Conservation (phyloP, 2,329 filamentous ascomycete genomes). For the Xylaria sp. region DNA sequence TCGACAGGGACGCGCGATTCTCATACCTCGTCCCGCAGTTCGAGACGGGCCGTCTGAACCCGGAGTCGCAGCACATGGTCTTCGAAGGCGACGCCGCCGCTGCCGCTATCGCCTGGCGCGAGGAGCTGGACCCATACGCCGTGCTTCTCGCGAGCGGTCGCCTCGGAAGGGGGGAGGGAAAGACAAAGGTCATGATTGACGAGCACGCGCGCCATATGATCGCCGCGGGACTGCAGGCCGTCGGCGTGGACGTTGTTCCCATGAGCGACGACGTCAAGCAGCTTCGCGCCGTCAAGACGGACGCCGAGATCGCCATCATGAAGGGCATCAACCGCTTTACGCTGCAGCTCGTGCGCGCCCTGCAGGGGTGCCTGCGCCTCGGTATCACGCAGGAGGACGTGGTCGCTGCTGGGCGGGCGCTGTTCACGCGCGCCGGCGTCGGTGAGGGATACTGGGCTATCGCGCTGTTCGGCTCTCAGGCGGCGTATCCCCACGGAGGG, state of each 20-base stretch:
- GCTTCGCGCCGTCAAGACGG: constrained; percentile 39
- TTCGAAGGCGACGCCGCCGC: constrained; percentile 33
- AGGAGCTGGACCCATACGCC: constrained; percentile 37
- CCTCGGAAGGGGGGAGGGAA: constrained; percentile 26
- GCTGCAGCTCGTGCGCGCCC: constrained; percentile 36
- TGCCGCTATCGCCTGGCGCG: constrained; percentile 37
- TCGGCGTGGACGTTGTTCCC: constrained; percentile 38
- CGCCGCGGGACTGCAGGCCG: constrained; percentile 35
- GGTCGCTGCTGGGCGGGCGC: constrained; percentile 24
- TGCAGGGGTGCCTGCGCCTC: constrained; percentile 36
- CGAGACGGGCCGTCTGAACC: constrained; percentile 38
- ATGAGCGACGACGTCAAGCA: constrained; percentile 37
- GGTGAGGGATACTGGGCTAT: constrained; percentile 39
- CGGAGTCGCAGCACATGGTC: constrained; percentile 37
- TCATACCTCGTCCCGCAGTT: constrained; percentile 41
- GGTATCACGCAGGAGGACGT: constrained; percentile 39
- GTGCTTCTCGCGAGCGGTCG: constrained; percentile 29
- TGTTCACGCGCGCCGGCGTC: constrained; percentile 37
- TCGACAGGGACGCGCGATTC: constrained; percentile 34
- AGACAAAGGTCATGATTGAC: constrained; percentile 37
- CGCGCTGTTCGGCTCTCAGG: constrained; percentile 40
- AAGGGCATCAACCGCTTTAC: constrained; percentile 39
- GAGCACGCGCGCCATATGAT: constrained; percentile 41
- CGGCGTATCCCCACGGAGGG: constrained; percentile 40
- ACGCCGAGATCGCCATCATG: constrained; percentile 37